Percentiles rank a stretch among this genome's conserved stretches.
Conservation (phyloP, 768 basidiomycete genomes). For the Lactarius indigo region DNA sequence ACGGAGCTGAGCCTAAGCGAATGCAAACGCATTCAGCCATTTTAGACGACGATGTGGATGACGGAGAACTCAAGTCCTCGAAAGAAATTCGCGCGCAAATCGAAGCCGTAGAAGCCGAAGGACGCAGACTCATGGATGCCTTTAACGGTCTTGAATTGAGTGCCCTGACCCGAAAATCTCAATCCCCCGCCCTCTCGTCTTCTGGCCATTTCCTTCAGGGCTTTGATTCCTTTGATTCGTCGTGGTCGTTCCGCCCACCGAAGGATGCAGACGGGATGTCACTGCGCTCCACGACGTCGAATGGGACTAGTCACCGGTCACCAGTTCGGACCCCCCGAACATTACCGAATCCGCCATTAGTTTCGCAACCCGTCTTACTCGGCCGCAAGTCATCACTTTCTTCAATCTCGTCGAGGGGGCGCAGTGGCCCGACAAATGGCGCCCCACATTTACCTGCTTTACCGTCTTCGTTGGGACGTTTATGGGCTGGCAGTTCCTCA, state of each 20-base stretch:
- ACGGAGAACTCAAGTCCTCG: constrained; percentile 55
- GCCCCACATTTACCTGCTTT: constrained; percentile 35
- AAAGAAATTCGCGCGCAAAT: constrained; percentile 66
- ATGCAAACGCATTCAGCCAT: constrained; percentile 27
- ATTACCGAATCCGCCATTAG: constrained; percentile 13
- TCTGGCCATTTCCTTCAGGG: constrained; percentile 24
- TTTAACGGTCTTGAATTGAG: constrained; percentile 77
- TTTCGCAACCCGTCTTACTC: constrained; percentile 21
- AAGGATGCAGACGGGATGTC: constrained; percentile 26
- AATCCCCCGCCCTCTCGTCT: constrained; percentile 30
- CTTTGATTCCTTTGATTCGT: constrained; percentile 14
- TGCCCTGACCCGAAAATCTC: constrained; percentile 50
- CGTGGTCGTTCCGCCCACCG: constrained; percentile 12
- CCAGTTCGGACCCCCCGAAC: constrained; percentile 14
- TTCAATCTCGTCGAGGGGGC: constrained; percentile 27
- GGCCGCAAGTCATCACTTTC: constrained; percentile 24
- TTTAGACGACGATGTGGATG: constrained; percentile 46
- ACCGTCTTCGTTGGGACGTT: constrained; percentile 32
- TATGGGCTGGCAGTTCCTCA: constrained; percentile 39
- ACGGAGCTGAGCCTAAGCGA: constrained; percentile 21
- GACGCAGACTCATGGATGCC: constrained; percentile 66
- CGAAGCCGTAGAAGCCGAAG: constrained; percentile 65
- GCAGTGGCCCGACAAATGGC: constrained; percentile 11
- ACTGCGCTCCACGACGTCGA: constrained; percentile 24
- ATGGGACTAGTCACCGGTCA: constrained; percentile 24